Base-by-base conservation (phyloP, 2,329 filamentous ascomycete species). In the Nannizziopsis barbatae region DNA sequence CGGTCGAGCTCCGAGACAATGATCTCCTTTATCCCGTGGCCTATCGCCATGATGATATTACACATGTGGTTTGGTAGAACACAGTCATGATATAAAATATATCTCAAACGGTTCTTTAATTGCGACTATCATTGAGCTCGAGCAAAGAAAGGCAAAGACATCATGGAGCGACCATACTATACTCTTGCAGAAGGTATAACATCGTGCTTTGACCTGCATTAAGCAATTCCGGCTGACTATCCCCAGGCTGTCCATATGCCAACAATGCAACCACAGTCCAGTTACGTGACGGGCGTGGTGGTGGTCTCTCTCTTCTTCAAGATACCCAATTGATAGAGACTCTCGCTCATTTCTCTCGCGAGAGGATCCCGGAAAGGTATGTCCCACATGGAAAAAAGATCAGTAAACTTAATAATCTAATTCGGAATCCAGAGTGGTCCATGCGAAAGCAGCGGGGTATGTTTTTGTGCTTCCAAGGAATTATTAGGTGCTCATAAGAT, bases 301-400 rank as follows among this genome's bases (percentile, higher is more conserved):
- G 61, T 14, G 70, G 71, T 7, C 62, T 75, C 3, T 64, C 67
- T 1, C 62, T 74, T 1, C 63, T 80, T 0, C 70, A 75, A 51
- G 76, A 80, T 55, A 78, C 75, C n/a, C 75, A 79, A 45, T 58
- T 81, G n/a, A 74, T 81, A 50, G 76, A 81, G 52, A 72, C 75
- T 0, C 63, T 81, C 0, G 72, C 78, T 1, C 77, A 81, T 57
- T 81, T 81, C 56, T 72, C 76, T 50, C 71, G 77, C 5, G 77
- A 81, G 61, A 66, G 79, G 17, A 81, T 81, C 14, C 78, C 78
- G 0, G 78, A 80, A 59, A 64, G 77, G 60, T 60, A 17, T 27
- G 44, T 15, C 7, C 12, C 2, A 12, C 10, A 36, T 17, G 5
- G 3, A 14, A 18, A 15, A 14, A 8, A 8, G 7, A 17, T 12